Evolutionary conservation across 257 asterid species (phyloP), one percentile per base, ranked within the genome.

Genomic region (Primulina huaijiensis): DNA sequence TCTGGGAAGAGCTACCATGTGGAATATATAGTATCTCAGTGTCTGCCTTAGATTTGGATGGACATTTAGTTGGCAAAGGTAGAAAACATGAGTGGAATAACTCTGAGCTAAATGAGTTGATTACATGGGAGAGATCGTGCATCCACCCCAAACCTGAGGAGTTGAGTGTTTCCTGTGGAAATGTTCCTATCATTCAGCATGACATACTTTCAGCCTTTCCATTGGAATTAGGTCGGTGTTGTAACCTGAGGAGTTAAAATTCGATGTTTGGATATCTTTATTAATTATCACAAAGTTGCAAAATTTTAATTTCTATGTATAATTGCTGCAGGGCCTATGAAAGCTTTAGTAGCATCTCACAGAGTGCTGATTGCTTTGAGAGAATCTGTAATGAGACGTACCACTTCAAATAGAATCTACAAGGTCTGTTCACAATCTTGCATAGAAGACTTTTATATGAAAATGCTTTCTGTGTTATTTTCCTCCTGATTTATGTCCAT

Each of bases 1-100:
- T 84, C 80, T 93, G 99, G 99, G 95, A 87, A 82, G 99, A 93
- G 81, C 90, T 93, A 67, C 77, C 92, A n/a, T 93, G 99, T 81
- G 97, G 97, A 50, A 82, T 93, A 61, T 89, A 91, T 78, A 87
- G 99, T 74, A 76, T 89, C 71, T 71, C 92, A 37, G 37, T 86
- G 65, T 78, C 77, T 60, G 72, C 82, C 75, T 67, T 27, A 63
- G 61, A 72, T 72, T 60, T 37, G 67, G 81, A 76, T 33, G 84
- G 82, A 34, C 43, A 67, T 65, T 57, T 75, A 33, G 69, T 68
- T 60, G 90, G 96, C 38, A 80, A 82, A 75, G 80, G 86, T 71
- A 85, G 65, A 76, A 93, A 76, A 73, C 96, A 93, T 66, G 90
- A 80, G 68, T 93, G 99, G 97, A 82, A 82, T 29, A 83, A 82